phyloP scores from a whole-genome alignment of 2,329 filamentous ascomycete genomes.

The Colletotrichum falcatum region DNA sequence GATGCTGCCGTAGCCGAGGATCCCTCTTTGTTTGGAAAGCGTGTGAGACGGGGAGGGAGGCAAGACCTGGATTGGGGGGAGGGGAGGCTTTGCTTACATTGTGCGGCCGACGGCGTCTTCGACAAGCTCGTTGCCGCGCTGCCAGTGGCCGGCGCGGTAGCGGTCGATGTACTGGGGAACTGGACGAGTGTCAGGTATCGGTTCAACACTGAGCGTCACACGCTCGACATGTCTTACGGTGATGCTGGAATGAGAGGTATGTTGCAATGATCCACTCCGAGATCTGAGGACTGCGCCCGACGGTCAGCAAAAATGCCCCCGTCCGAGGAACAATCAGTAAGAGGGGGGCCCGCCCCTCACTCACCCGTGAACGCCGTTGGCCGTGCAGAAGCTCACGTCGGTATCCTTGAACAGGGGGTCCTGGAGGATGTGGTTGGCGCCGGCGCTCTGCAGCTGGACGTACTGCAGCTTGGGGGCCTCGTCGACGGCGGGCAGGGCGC shows the following conservation, averaged over 20 bases:
- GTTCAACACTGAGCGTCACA: background rate
- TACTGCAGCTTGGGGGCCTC: constrained; percentile 62
- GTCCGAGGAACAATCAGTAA: too few relatives aligned
- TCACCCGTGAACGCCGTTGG: constrained; percentile 69
- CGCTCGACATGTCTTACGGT: constrained; percentile 50
- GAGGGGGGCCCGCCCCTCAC: background rate
- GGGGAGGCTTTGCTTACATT: constrained; percentile 54
- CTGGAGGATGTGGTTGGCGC: constrained; percentile 62
- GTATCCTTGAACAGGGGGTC: constrained; percentile 63
- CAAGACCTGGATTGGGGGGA: too few relatives aligned
- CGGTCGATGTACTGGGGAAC: constrained; percentile 59
- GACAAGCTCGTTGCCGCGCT: constrained; percentile 48
- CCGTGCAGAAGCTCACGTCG: constrained; percentile 63
- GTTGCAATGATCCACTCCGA: constrained; percentile 68
- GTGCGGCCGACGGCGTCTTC: constrained; percentile 61
- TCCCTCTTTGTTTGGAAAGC: constrained; percentile 52
- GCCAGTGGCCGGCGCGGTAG: constrained; percentile 60
- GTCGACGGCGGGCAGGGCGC: constrained; percentile 55
- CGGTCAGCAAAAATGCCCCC: background rate
- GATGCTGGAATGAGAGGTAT: constrained; percentile 62
- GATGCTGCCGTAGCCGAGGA: constrained; percentile 67
- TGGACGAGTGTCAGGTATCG: constrained; percentile 42
- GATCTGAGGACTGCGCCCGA: constrained; percentile 61
- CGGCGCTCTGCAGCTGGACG: constrained; percentile 67
- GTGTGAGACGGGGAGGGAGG: background rate